Evolutionary conservation across 2,329 filamentous ascomycete genomes (phyloP).

Genomic region (Esteya vermicola): DNA sequence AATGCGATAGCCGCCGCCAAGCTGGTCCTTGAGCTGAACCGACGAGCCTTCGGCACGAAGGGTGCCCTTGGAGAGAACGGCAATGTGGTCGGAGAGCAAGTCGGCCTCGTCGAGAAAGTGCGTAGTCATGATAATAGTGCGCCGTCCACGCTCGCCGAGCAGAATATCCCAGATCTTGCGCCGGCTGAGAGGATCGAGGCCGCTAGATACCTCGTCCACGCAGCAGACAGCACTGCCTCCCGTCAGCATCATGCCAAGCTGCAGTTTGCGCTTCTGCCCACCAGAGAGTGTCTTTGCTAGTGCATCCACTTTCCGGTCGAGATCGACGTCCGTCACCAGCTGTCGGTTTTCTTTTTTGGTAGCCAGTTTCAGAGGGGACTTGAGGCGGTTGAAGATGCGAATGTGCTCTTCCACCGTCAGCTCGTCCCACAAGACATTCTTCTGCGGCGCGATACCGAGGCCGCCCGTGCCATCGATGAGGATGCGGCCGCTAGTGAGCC

Average conservation of each 20-base stretch:
- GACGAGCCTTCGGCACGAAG: slow-evolving; percentile 73
- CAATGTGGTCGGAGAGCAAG: slow-evolving; percentile 75
- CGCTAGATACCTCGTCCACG: slow-evolving; percentile 81
- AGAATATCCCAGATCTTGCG: slow-evolving; percentile 93
- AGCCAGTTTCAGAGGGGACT: slow-evolving; percentile 44
- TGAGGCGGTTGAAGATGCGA: slow-evolving; percentile 68
- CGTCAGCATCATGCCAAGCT: slow-evolving; percentile 90
- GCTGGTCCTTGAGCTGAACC: slow-evolving; percentile 67
- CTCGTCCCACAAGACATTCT: slow-evolving; percentile 88
- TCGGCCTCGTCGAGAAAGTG: slow-evolving; percentile 93
- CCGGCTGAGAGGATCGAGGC: slow-evolving; percentile 72
- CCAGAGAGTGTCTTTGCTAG: slow-evolving; percentile 68
- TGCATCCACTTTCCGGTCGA: slow-evolving; percentile 59
- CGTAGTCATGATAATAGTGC: slow-evolving; percentile 79
- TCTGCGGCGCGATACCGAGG: slow-evolving; percentile 78
- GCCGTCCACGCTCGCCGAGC: slow-evolving; percentile 63
- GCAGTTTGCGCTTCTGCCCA: slow-evolving; percentile 83
- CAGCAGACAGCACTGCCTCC: slow-evolving; percentile 80
- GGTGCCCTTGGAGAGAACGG: slow-evolving; percentile 71
- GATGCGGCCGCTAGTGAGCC: slow-evolving; percentile 62
- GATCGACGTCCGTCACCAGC: slow-evolving; percentile 58
- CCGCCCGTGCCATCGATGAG: slow-evolving; percentile 64
- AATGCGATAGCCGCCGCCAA: slow-evolving; percentile 76
- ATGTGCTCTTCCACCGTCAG: slow-evolving; percentile 79
- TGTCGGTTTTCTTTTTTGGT: slow-evolving; percentile 43